Evolutionary conservation across 2,329 filamentous ascomycete genomes (phyloP), one percentile per base, ranked within the genome.

Genomic region (Cercospora sp.): DNA sequence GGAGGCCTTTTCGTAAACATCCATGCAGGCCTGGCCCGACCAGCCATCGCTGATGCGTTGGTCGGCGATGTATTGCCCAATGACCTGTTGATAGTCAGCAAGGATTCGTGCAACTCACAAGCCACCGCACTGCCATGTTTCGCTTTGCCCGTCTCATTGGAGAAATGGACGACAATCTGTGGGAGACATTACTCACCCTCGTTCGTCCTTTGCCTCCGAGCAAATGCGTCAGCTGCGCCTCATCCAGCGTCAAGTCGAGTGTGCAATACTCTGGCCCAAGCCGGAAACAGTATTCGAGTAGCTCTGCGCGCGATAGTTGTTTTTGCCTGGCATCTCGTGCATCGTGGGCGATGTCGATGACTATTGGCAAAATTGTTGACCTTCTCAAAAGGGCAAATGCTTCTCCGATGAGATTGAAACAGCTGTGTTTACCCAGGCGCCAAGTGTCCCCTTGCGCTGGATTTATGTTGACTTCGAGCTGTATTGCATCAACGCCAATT

Each of bases 401-500:
- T 53, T 84, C 83, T 62, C 88, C 88, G 70, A 90, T 71, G 4
- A 72, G 62, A 55, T 73, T 73, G 66, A 72, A 73, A 60, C 70
- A 73, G 61, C 69, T 73, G 30, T 73, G 71, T 59, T 72, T 72
- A 9, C 70, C 71, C 9, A 71, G 60, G 34, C 66, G 70, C 70
- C 71, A 73, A 24, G 43, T 67, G 26, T 66, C 69, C 16, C 70
- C 65, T n/a, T 69, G 61, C 24, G 28, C 53, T 34, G 71, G 70
- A 18, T 24, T 67, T 4, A 65, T 67, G 55, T 65, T 67, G 57
- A 72, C 55, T 13, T 86, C 82, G 3, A 91, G 80, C 74, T 91
- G 88, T 34, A 91, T 86, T 5, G 88, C 89, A 77, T 92, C 90
- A 3, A 85, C 86, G 3, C 88, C 89, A n/a, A 85, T 85, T 68